phyloP scores from a whole-genome alignment of 345 rosid species.

The Acer saccharum region DNA sequence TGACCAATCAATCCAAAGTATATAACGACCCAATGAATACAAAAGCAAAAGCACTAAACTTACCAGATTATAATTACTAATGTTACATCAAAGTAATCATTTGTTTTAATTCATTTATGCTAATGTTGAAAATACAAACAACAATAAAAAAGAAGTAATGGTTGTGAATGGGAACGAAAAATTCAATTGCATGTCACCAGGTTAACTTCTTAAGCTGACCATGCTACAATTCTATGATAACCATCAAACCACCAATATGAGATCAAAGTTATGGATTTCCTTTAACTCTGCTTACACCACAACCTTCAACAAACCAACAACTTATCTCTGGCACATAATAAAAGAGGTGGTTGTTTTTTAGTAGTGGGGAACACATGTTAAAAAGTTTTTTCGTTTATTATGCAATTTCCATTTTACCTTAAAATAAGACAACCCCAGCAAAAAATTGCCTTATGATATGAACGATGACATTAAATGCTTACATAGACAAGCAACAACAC shows the following conservation, averaged over 20 bases:
- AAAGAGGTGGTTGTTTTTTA: background rate
- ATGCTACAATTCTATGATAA: background rate
- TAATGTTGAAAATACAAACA: background rate
- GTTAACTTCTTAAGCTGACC: background rate
- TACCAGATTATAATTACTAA: background rate
- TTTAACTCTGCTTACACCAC: background rate
- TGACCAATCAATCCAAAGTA: conserved; percentile 4
- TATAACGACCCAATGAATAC: background rate
- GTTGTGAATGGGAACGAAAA: background rate
- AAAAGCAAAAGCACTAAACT: conserved; percentile 3
- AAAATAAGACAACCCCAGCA: background rate
- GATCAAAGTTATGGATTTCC: conserved; percentile 1
- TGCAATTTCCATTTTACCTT: background rate
- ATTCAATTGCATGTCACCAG: background rate
- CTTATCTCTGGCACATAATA: background rate
- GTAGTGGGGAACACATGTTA: background rate
- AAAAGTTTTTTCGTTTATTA: background rate
- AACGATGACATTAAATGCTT: background rate
- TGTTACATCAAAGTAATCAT: background rate
- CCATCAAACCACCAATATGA: background rate
- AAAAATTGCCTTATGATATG: background rate
- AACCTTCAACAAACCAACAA: background rate
- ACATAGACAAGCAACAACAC: background rate
- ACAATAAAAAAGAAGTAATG: background rate
- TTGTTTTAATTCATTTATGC: background rate